These are phyloP conservation scores for Stygiomarasmius scandens DNA, from an alignment of 1,284 basidiomycete genomes.

Conservation along the genomic window DNA sequence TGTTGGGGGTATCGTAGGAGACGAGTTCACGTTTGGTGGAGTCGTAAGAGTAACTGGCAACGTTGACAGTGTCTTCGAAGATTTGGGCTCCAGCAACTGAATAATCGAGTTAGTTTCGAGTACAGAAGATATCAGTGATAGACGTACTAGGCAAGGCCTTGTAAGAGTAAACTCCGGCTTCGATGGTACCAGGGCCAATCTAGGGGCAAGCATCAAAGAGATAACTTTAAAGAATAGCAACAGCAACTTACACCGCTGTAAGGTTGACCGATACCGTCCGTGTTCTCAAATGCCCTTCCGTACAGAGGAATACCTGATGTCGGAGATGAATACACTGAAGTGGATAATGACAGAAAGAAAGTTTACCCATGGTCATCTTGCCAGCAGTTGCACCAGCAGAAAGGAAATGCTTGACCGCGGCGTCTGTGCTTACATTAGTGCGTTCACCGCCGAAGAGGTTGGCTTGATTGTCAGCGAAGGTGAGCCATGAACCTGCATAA, in stretches of 20 bases:
- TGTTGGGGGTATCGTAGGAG: constrained; percentile 81
- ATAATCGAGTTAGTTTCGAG: neutral
- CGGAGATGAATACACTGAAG: neutral
- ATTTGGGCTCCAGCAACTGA: constrained; percentile 63
- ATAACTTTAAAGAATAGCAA: neutral
- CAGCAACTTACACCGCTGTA: constrained; percentile 63
- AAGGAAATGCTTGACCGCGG: constrained; percentile 69
- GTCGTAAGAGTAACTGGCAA: constrained; percentile 83
- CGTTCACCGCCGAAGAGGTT: constrained; percentile 72
- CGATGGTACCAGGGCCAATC: constrained; percentile 76
- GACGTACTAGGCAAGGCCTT: constrained; percentile 64
- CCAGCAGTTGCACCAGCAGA: constrained; percentile 65
- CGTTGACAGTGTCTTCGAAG: constrained; percentile 71
- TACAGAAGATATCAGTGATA: neutral
- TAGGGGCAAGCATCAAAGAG: constrained; percentile 25
- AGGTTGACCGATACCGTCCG: constrained; percentile 71
- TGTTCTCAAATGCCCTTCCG: constrained; percentile 83
- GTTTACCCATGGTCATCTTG: constrained; percentile 80
- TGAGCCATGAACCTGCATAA: constrained; percentile 73
- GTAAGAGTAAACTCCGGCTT: constrained; percentile 78
- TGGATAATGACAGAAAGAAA: constrained; percentile 1
- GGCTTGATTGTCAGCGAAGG: constrained; percentile 77
- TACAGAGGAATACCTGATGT: constrained; percentile 77
- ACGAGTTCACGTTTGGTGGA: constrained; percentile 63
- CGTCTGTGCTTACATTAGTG: constrained; percentile 70